These are phyloP conservation scores for Melastoma candidum DNA, from an alignment of 441 rosid species.

Conservation along the genomic window DNA sequence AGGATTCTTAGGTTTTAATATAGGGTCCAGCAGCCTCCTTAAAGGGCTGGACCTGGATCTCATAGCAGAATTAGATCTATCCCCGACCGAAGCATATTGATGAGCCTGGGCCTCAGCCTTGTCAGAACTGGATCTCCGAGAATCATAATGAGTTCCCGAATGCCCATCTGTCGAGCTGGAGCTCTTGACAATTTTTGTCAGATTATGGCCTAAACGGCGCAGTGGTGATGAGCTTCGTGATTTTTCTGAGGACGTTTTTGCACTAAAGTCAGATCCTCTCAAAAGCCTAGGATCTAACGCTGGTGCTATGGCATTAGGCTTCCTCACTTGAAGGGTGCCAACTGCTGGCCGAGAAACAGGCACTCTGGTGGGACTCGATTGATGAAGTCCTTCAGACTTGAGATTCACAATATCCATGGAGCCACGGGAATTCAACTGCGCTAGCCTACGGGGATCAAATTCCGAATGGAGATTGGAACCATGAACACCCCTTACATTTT, in stretches of 20 bases:
- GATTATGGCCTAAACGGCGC: background rate
- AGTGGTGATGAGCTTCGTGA: conserved; percentile 1
- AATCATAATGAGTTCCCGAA: no score
- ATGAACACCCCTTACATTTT: background rate
- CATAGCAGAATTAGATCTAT: background rate
- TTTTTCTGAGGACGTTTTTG: background rate
- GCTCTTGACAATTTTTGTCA: background rate
- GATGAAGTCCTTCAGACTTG: no score
- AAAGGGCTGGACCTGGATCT: conserved; percentile 2
- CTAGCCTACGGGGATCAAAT: background rate
- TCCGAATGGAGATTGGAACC: background rate
- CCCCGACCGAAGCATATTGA: background rate
- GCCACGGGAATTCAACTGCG: conserved; percentile 2
- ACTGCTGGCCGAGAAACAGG: background rate
- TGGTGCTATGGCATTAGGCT: background rate
- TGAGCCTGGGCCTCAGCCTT: conserved; percentile 2
- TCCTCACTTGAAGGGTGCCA: background rate
- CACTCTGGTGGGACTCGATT: no score
- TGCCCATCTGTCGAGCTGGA: background rate
- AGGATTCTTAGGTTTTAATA: conserved; percentile 4
- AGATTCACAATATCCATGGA: background rate
- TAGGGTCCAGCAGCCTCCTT: conserved; percentile 1
- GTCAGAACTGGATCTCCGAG: background rate
- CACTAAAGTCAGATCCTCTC: background rate
- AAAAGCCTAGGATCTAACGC: background rate